Evolutionary conservation across 2,329 filamentous ascomycete genomes (phyloP), one percentile per base, ranked within the genome.

Genomic region (Lecanoromycetidae sp.): DNA sequence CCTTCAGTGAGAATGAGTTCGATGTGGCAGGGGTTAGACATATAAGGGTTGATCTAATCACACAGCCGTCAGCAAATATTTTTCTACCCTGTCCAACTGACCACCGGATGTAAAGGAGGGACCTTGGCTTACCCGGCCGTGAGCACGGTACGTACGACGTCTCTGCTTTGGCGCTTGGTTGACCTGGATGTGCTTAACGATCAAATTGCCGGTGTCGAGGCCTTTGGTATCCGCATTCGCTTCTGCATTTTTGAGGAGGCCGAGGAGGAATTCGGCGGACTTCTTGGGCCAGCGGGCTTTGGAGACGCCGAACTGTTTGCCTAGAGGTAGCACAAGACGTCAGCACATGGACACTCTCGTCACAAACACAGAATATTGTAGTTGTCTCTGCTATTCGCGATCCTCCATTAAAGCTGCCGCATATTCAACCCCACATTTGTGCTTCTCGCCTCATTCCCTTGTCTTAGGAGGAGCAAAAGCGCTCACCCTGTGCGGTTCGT

Each of bases 161-260:
- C 91, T 83, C 80, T 96, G 90, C 84, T 96, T 96, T 66, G 91
- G 91, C 62, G 91, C 93, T 80, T 98, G 91, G 86, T 98, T 98
- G 80, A 98, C 91, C 79, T 98, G 91, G 76, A 98, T 98, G 84
- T 95, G 93, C 86, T 95, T 95, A 76, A 98, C 85, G 68, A 96
- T 75, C 67, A 98, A 78, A 79, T 93, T 93, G 75, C 82, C 82
- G 67, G 88, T 96, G 75, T 98, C 87, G 66, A 94, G 86, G 65
- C 88, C 87, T 80, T 94, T 94, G 71, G 85, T 84, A 64, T 94
- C 88, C 69, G 87, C 87, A 73, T 94, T 94, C 75, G 87, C 82
- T 78, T 94, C 87, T 60, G 87, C 87, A 75, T 94, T 94, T 80
- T 88, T 91, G 63, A 98, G 85, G 63, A 98, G 87, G 67, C 84